Percentiles rank a stretch among this genome's conserved stretches.
Conservation (phyloP, 208 protist genomes). For the Trypanosoma scelopori region DNA sequence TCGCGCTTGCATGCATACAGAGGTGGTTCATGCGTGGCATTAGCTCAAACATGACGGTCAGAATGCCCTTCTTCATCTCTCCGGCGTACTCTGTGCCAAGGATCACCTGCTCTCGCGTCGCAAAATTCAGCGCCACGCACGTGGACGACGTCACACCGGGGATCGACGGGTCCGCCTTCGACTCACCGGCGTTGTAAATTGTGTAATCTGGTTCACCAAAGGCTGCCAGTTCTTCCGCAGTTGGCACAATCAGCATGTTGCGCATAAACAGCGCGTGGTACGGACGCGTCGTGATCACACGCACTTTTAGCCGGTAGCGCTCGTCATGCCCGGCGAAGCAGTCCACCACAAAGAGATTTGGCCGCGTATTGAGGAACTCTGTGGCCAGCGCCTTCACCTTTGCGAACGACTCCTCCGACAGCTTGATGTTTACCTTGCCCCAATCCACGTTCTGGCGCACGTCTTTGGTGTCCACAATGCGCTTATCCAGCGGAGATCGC, state of each 20-base stretch:
- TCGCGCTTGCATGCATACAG: conserved; percentile 93
- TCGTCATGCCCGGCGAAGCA: conserved; percentile 92
- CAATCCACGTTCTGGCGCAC: conserved; percentile 90
- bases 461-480: conserved; percentile 82
- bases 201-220: conserved; percentile 96
- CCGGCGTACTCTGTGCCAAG: conserved; percentile 96
- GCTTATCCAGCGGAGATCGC: conserved; percentile 94
- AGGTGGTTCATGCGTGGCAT: conserved; percentile 93
- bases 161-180: conserved; percentile 86
- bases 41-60: conserved; percentile 96
- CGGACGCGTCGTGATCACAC: conserved; percentile 89
- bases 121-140: conserved; percentile 84
- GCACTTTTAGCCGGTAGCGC: conserved; percentile 92
- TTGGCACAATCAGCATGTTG: conserved; percentile 96
- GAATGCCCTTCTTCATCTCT: conserved; percentile 98
- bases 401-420: conserved; percentile 89
- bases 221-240: conserved; percentile 79
- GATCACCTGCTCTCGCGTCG: conserved; percentile 91
- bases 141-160: conserved; percentile 80
- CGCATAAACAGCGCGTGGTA: conserved; percentile 97
- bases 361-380: conserved; percentile 92
- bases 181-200: conserved; percentile 95
- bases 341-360: conserved; percentile 95
- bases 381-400: conserved; percentile 89
- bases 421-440: conserved; percentile 93